phyloP scores from a whole-genome alignment of 1,284 basidiomycete genomes.

The Lentinus polychrous region DNA sequence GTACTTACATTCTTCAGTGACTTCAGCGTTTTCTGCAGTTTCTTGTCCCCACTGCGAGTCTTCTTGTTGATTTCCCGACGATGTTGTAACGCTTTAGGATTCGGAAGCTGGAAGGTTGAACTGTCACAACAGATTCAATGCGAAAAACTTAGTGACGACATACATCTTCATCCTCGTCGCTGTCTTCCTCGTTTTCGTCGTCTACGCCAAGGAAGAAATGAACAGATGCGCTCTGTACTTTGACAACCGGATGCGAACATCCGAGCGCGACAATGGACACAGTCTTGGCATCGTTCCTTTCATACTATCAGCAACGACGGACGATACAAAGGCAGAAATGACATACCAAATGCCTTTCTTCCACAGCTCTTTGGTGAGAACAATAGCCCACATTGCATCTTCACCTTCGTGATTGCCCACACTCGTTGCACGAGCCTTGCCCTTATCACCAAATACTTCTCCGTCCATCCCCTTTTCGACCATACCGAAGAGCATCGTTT shows the following conservation, averaged over 20 bases:
- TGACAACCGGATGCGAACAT: constrained; percentile 90
- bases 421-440: constrained; percentile 49
- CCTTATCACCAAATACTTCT: constrained; percentile 77
- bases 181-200: constrained; percentile 56
- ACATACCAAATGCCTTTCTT: constrained; percentile 85
- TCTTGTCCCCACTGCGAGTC: constrained; percentile 73
- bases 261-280: constrained; percentile 91
- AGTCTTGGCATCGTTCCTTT: constrained; percentile 86
- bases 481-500: constrained; percentile 95
- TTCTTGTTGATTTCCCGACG: constrained; percentile 87
- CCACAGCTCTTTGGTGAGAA: constrained; percentile 94
- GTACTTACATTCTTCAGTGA: constrained; percentile 44
- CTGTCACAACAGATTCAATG: neutral
- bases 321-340: neutral
- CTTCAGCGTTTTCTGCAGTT: constrained; percentile 67
- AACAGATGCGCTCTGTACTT: constrained; percentile 94
- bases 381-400: constrained; percentile 97
- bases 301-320: neutral
- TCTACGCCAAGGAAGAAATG: constrained; percentile 93
- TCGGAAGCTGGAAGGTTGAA: constrained; percentile 38
- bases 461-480: constrained; percentile 86
- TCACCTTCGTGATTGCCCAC: constrained; percentile 49
- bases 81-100: constrained; percentile 75
- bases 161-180: constrained; percentile 68
- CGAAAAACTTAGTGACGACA: constrained; percentile 25